Evolutionary conservation across 83 land plant genomes (phyloP).

Genomic region (Larix sibirica): DNA sequence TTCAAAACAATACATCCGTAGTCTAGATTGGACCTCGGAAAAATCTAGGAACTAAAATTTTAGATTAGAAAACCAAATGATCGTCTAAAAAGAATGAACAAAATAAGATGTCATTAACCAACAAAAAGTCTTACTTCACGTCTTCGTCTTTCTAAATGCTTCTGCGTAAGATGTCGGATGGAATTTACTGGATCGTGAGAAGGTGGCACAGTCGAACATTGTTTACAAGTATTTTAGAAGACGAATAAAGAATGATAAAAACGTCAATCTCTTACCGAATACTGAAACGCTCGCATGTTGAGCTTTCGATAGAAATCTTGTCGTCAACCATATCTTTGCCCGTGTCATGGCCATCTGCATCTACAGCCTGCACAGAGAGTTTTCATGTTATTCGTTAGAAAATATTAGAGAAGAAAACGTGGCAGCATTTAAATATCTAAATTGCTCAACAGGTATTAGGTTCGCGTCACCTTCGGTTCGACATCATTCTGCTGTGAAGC

Average conservation of each 20-base stretch:
- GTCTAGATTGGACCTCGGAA: neutral
- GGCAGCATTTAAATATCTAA: neutral
- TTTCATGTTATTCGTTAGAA: neutral
- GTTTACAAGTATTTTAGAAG: too few species aligned
- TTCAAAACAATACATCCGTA: neutral
- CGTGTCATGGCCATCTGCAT: neutral
- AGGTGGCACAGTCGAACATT: too few species aligned
- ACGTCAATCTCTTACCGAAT: neutral
- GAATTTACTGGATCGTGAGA: too few species aligned
- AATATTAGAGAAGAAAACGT: neutral
- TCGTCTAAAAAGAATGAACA: neutral
- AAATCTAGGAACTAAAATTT: neutral
- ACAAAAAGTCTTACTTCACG: neutral
- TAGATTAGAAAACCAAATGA: neutral
- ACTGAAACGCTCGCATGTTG: constrained; percentile 5
- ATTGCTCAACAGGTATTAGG: neutral
- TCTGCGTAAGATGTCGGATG: too few species aligned
- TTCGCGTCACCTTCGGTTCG: neutral
- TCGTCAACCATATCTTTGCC: neutral
- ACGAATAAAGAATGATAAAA: neutral
- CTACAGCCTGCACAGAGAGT: neutral
- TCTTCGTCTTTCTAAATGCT: neutral
- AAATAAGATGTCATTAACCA: neutral
- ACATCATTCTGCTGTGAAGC: neutral
- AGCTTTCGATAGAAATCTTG: neutral